Base-by-base conservation (phyloP, 2,329 filamentous ascomycete species). In the Colletotrichum ledebouriae region DNA sequence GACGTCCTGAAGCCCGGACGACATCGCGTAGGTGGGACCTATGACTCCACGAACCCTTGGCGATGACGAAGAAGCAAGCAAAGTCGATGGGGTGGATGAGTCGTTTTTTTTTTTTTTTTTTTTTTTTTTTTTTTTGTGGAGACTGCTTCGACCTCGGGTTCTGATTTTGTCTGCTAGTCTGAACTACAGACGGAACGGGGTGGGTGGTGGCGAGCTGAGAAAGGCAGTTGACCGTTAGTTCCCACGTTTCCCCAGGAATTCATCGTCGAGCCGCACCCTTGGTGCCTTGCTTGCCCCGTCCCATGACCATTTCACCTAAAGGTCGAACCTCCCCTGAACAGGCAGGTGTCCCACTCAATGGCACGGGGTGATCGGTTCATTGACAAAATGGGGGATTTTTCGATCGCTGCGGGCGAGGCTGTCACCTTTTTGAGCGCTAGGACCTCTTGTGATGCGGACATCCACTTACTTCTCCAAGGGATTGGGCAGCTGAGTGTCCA, bases 401-500 rank as follows among this genome's bases (percentile, higher is more conserved):
- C 59, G 64, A 67, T 67, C 60, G 29, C 60, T 64, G 53, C 52
- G 52, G 64, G 44, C 64, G 52, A 64, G 64, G 64, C 52, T 67
- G 52, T 57, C 59, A 58, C 52, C 64, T 67, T 22, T 39, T 10
- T 39, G 34, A 53, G n/a, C 60, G 64, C 64, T 67, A 67, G 34
- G 64, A 59, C 60, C 53, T 67, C 64, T 60, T 60, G 64, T 59
- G 53, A 58, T 59, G 64, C 60, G 64, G 60, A 60, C 60, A 67
- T 53, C 59, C 64, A 53, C 64, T 46, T 61, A 44, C n/a, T 34
- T 66, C 39, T 55, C 46, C 52, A 20, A 55, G 64, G 60, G 52
- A 33, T 56, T 63, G 50, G 63, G 49, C 42, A 50, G 63, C 37
- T 46, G 41, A 29, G 44, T 50, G 42, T 50, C 29, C 15, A 61